These are phyloP conservation scores for Solanum ossicruentum DNA, from an alignment of 257 asterid genomes.

Conservation along the genomic window DNA sequence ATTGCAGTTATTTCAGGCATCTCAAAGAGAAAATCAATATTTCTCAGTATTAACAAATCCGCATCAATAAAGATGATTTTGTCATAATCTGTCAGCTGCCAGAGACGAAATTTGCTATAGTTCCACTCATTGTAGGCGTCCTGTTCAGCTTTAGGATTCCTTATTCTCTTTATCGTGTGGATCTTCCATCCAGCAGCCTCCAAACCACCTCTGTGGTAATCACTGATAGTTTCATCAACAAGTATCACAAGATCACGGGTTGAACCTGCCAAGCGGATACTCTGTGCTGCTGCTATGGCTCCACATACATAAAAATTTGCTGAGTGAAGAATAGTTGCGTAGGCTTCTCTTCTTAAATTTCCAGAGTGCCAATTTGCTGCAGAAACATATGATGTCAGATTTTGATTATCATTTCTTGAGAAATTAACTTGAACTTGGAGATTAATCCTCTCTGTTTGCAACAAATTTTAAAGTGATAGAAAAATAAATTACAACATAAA, in stretches of 20 bases:
- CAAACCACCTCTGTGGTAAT: slow-evolving; percentile 67
- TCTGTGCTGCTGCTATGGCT: slow-evolving; percentile 92
- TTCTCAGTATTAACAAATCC: slow-evolving; percentile 55
- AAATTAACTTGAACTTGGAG: neutral
- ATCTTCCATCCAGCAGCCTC: slow-evolving; percentile 87
- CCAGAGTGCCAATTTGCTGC: slow-evolving; percentile 55
- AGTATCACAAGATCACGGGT: slow-evolving; percentile 86
- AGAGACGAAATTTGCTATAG: slow-evolving; percentile 82
- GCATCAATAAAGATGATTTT: slow-evolving; percentile 85
- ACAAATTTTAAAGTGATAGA: no score
- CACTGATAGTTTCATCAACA: slow-evolving; percentile 62
- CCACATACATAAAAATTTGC: slow-evolving; percentile 88
- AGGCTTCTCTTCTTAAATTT: slow-evolving; percentile 63
- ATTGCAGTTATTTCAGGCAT: slow-evolving; percentile 87
- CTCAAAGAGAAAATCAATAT: slow-evolving; percentile 77
- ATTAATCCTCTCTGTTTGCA: neutral
- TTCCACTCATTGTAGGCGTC: slow-evolving; percentile 96
- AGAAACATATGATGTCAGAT: slow-evolving; percentile 3
- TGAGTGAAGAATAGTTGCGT: slow-evolving; percentile 83
- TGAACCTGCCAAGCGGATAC: slow-evolving; percentile 85
- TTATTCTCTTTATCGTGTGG: slow-evolving; percentile 57
- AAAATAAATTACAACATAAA: no score
- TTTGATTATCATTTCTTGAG: neutral
- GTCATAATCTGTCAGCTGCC: slow-evolving; percentile 92
- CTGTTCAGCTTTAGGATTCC: slow-evolving; percentile 82